A percentile compares a stretch with the other conserved stretches of the same genome.
Conservation (phyloP, 257 asterid genomes). For the Jacaranda mimosifolia region DNA sequence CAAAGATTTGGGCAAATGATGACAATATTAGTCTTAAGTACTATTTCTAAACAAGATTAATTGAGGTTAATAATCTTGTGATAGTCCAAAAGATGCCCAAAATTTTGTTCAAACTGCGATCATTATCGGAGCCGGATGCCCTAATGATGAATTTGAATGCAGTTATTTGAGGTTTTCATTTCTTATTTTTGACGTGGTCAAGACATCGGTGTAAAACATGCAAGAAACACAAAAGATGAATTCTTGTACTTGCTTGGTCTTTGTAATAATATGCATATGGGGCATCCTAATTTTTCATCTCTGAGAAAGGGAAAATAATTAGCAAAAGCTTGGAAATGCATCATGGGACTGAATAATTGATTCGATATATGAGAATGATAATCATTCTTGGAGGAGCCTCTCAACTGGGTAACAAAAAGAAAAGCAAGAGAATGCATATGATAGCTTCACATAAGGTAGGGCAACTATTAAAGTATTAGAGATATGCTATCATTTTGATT, state of each 20-base stretch:
- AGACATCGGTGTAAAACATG: slow-evolving; percentile 16
- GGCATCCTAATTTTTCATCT: slow-evolving; percentile 2
- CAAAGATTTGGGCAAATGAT: slow-evolving; percentile 35
- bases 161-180: slow-evolving; percentile 29
- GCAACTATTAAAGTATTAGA: slow-evolving; percentile 47
- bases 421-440: slow-evolving; percentile 43
- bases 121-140: slow-evolving; percentile 45
- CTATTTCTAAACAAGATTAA: slow-evolving; percentile 26
- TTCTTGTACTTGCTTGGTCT: slow-evolving; percentile 42
- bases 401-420: slow-evolving; percentile 45
- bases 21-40: slow-evolving; percentile 26
- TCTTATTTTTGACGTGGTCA: slow-evolving; percentile 20
- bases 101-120: slow-evolving; percentile 37
- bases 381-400: slow-evolving; percentile 69
- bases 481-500: slow-evolving; percentile 57
- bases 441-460: slow-evolving; percentile 60
- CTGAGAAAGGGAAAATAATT: background rate
- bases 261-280: slow-evolving; percentile 23
- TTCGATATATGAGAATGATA: slow-evolving; percentile 59
- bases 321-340: slow-evolving; percentile 31
- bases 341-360: slow-evolving; percentile 47
- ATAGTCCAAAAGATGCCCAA: slow-evolving; percentile 32
- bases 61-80: slow-evolving; percentile 30
- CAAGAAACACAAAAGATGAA: slow-evolving; percentile 14
- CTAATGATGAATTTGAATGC: slow-evolving; percentile 58